Conservation (phyloP, 495 filamentous ascomycete species). For the Cladorrhinum samala region DNA sequence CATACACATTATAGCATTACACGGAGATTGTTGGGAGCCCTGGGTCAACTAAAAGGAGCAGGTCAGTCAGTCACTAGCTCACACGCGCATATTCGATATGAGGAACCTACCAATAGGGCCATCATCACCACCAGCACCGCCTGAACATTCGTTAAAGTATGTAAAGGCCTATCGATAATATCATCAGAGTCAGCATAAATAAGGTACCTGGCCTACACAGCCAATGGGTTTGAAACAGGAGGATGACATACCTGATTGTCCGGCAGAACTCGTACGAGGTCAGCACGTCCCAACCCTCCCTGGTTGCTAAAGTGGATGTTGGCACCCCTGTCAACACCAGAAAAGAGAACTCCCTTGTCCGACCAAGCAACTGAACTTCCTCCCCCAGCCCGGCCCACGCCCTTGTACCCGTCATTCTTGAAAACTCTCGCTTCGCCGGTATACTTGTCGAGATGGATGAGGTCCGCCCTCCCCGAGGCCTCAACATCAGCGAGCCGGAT, state of each 20-base stretch:
- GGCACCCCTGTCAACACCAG: neutral
- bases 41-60: no score
- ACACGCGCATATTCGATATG: neutral
- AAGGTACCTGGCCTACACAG: no score
- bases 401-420: slow-evolving; percentile 1
- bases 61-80: no score
- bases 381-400: neutral
- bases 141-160: neutral
- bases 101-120: neutral
- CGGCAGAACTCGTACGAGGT: neutral
- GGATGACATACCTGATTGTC: neutral
- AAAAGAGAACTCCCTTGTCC: neutral
- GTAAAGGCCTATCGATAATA: neutral
- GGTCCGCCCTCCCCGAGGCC: slow-evolving; percentile 22
- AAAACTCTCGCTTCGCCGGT: slow-evolving; percentile 11
- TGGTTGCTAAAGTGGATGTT: neutral
- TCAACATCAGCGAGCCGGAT: slow-evolving; percentile 25
- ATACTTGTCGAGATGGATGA: slow-evolving; percentile 25
- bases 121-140: slow-evolving; percentile 1
- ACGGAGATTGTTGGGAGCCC: no score
- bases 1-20: no score
- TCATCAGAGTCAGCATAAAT: neutral
- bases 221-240: no score
- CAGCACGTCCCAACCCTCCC: neutral
- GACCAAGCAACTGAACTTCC: neutral